These are phyloP conservation scores for Gillenia trifoliata DNA, from an alignment of 306 rosid species.

Conservation along the genomic window DNA sequence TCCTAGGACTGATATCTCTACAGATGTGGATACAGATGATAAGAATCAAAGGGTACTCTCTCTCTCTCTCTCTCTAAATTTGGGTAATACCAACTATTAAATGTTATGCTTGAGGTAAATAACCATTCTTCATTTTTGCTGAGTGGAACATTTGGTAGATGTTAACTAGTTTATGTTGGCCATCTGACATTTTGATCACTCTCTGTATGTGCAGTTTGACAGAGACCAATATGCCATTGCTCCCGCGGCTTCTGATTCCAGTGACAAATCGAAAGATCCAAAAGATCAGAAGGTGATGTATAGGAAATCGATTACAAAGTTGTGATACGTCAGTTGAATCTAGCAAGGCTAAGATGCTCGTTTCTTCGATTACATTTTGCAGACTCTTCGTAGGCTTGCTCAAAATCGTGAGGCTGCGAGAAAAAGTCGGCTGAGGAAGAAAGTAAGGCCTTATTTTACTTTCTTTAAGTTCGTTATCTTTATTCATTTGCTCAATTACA, in stretches of 20 bases:
- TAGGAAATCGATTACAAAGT: slow-evolving; percentile 1
- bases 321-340: slow-evolving; percentile 13
- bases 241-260: slow-evolving; percentile 75
- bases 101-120: not conserved
- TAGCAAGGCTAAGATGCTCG: slow-evolving; percentile 8
- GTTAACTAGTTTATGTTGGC: not conserved
- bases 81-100: not conserved
- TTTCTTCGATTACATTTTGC: slow-evolving; percentile 25
- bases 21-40: slow-evolving; percentile 93
- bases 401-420: slow-evolving; percentile 99
- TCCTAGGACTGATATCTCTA: slow-evolving; percentile 97
- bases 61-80: not conserved
- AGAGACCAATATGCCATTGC: slow-evolving; percentile 43
- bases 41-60: slow-evolving; percentile 65
- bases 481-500: not conserved
- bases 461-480: not conserved
- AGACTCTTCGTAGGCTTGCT: slow-evolving; percentile 95
- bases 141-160: slow-evolving; percentile 4
- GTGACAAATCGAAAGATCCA: slow-evolving; percentile 90
- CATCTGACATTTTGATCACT: slow-evolving; percentile 29
- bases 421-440: slow-evolving; percentile 91
- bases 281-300: slow-evolving; percentile 84
- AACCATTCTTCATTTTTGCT: not conserved
- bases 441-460: slow-evolving; percentile 38
- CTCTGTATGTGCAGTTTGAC: slow-evolving; percentile 58